Evolutionary conservation across 768 basidiomycete species (phyloP).

Genomic region (Symmetrospora coprosmae): DNA sequence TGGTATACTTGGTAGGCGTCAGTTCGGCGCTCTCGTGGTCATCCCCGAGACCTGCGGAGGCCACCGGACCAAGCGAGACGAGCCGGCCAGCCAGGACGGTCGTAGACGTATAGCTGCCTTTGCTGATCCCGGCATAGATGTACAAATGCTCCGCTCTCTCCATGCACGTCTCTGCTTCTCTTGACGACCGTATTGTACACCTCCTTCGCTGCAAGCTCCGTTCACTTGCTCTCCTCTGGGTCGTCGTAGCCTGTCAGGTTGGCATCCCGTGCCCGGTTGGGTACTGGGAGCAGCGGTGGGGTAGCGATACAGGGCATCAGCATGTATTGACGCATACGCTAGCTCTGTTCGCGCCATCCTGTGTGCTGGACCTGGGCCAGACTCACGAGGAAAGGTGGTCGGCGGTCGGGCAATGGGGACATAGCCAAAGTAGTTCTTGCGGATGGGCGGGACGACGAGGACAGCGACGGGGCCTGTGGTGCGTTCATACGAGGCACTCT

Average conservation of each 20-base stretch:
- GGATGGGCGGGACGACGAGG: conserved; percentile 28
- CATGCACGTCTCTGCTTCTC: not conserved
- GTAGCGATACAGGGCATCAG: not conserved
- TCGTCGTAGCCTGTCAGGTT: conserved; percentile 32
- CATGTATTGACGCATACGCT: too few relatives aligned
- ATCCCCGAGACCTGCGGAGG: too few relatives aligned
- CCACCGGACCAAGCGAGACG: too few relatives aligned
- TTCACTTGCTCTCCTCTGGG: not conserved
- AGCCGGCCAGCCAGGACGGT: too few relatives aligned
- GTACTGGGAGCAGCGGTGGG: conserved; percentile 19
- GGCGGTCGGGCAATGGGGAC: conserved; percentile 28
- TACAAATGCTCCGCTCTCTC: too few relatives aligned
- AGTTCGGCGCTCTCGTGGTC: too few relatives aligned
- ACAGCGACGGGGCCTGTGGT: conserved; percentile 30
- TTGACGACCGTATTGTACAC: not conserved
- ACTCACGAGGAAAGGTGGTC: conserved; percentile 32
- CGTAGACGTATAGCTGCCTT: too few relatives aligned
- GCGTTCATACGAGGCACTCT: too few relatives aligned
- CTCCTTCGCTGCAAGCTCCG: too few relatives aligned
- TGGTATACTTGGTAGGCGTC: too few relatives aligned
- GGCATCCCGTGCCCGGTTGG: conserved; percentile 28
- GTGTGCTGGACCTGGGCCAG: not conserved
- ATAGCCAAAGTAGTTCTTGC: conserved; percentile 30
- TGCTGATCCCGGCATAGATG: too few relatives aligned
- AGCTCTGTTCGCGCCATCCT: too few relatives aligned